Evolutionary conservation across 495 filamentous ascomycete species (phyloP).

Genomic region (Tuber umbilicatum): DNA sequence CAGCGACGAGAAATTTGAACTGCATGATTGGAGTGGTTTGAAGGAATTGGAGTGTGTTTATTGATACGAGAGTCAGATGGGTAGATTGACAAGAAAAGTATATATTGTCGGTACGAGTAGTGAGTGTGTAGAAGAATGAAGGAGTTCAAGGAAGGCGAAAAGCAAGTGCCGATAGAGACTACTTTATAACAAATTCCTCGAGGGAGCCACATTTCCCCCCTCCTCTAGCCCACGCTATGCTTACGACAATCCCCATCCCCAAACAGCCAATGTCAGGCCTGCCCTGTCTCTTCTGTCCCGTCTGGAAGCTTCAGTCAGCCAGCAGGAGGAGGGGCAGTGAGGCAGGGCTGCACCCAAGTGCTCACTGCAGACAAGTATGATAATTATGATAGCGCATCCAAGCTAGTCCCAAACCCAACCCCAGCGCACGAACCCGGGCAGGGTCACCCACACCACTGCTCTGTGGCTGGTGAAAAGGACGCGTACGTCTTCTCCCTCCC

Average conservation of each 20-base stretch:
- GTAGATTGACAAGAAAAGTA: not conserved
- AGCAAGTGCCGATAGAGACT: not conserved
- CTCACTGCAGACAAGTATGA: not conserved
- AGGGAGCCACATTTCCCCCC: not conserved
- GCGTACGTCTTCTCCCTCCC: not conserved
- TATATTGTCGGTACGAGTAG: not conserved
- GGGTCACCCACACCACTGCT: not conserved
- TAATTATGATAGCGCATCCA: not conserved
- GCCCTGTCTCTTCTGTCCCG: not conserved
- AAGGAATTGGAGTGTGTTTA: not conserved
- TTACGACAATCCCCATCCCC: not conserved
- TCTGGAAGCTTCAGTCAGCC: not conserved
- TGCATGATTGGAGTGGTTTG: constrained; percentile 1
- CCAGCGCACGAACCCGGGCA: not conserved
- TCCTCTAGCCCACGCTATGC: not conserved
- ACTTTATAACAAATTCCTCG: not conserved
- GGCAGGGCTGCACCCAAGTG: not conserved
- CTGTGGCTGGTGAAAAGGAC: not conserved
- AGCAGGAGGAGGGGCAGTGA: not conserved
- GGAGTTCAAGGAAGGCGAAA: not conserved
- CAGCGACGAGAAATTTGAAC: not conserved
- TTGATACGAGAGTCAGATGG: not conserved
- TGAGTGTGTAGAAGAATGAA: not conserved
- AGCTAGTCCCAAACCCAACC: not conserved
- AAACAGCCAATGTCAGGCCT: not conserved